A percentile compares a stretch with the other conserved stretches of the same genome.
Conservation (phyloP, 768 basidiomycete genomes). For the Auricularia cornea region DNA sequence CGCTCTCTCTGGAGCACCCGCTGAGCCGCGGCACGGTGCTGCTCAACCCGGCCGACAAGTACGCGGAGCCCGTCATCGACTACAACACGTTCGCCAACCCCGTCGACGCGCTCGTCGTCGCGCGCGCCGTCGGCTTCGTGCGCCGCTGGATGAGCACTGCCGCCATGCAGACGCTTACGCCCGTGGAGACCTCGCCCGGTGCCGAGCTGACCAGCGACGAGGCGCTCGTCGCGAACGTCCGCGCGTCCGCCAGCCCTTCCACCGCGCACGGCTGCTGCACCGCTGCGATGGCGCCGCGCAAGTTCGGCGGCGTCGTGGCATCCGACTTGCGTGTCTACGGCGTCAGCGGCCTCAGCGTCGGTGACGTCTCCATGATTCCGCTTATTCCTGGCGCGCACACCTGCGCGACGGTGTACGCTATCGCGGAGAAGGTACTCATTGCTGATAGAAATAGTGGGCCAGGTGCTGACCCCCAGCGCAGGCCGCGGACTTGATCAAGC, state of each 20-base stretch:
- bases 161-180: background rate
- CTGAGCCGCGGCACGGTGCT: background rate
- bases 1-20: background rate
- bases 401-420: slow-evolving; percentile 13
- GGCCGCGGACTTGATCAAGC: background rate
- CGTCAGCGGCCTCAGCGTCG: slow-evolving; percentile 31
- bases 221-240: slow-evolving; percentile 13
- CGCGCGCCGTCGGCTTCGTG: background rate
- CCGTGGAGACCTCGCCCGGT: slow-evolving; percentile 2
- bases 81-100: background rate
- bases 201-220: slow-evolving; percentile 8
- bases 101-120: background rate
- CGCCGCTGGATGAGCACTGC: background rate
- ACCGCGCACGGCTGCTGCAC: slow-evolving; percentile 25
- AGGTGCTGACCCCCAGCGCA: slow-evolving; percentile 12
- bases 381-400: slow-evolving; percentile 14
- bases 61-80: background rate
- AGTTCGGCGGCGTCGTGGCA: slow-evolving; percentile 38
- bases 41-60: background rate
- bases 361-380: slow-evolving; percentile 18
- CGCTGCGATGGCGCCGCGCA: slow-evolving; percentile 33
- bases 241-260: slow-evolving; percentile 11
- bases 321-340: slow-evolving; percentile 36
- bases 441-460: too few species aligned
- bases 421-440: slow-evolving; percentile 11